Evolutionary conservation across 2,329 filamentous ascomycete genomes (phyloP).

Genomic region (Amylocarpus encephaloides): DNA sequence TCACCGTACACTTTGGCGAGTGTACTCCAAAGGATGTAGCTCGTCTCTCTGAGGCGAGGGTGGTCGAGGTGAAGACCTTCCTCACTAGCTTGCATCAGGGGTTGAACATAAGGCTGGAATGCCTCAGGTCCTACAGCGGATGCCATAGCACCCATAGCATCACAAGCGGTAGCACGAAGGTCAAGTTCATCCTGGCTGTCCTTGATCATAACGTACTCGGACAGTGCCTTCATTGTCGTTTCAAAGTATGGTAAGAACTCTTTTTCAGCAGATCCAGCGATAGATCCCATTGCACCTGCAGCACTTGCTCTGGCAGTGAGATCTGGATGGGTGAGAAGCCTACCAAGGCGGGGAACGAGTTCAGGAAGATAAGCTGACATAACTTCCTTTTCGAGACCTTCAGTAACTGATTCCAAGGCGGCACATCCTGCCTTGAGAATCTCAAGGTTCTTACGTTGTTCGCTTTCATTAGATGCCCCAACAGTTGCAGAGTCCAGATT

Average conservation of each 20-base stretch:
- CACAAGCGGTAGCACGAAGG: conserved; percentile 81
- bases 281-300: conserved; percentile 82
- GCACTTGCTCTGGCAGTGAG: conserved; percentile 85
- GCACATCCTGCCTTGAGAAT: conserved; percentile 87
- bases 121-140: conserved; percentile 75
- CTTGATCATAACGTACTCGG: conserved; percentile 77
- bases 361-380: conserved; percentile 77
- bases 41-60: conserved; percentile 87
- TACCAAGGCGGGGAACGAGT: conserved; percentile 77
- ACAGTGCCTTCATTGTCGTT: conserved; percentile 82
- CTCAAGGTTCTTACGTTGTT: conserved; percentile 68
- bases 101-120: conserved; percentile 87
- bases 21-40: conserved; percentile 93
- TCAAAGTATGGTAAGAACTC: conserved; percentile 89
- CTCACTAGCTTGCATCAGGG: conserved; percentile 86
- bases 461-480: conserved; percentile 54
- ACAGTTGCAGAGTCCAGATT: conserved; percentile 78
- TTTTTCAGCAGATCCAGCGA: conserved; percentile 77
- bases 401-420: conserved; percentile 85
- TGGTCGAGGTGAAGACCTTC: conserved; percentile 85
- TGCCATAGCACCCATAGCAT: conserved; percentile 90
- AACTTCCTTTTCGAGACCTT: conserved; percentile 73
- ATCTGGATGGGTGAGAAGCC: conserved; percentile 77
- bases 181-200: conserved; percentile 85
- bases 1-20: conserved; percentile 91